Evolutionary conservation across 768 basidiomycete genomes (phyloP), one percentile per base, ranked within the genome.

Genomic region (Harrya chromipes): DNA sequence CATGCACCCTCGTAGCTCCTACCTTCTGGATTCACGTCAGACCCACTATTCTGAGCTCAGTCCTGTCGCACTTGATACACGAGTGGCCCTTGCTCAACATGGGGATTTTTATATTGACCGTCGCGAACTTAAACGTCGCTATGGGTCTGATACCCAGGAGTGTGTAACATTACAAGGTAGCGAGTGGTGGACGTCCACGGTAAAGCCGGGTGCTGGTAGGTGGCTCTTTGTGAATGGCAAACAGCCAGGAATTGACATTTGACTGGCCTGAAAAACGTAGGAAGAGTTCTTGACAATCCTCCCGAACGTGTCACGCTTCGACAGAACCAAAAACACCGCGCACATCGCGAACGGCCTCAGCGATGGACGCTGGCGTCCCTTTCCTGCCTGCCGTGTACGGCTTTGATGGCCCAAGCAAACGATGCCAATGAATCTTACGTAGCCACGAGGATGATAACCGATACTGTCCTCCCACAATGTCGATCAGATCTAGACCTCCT

Each of bases 171-270:
- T 39, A 44, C 13, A 44, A 43, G 47, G 37, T n/a, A 29, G 14
- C 21, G 47, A 45, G 20, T 37, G 27, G 21, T 23, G 33, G 23
- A 46, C 12, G 11, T 24, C 40, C 17, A 39, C 41, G 20, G 27
- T 19, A 19, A 42, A 26, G 29, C n/a, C 23, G 33, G 43, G 34
- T 17, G 27, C 40, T 20, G 45, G 65, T 66, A 24, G 12, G 44
- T 19, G 23, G 27, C 38, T 37, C 34, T 23, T 27, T 31, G 34
- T 38, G 4, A 42, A 24, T 46, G 29, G 46, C 6, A 21, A 20
- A 26, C 40, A 2, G 13, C n/a, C 40, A 13, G 10, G 27, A 17
- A 23, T 12, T 49, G 40, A 57, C 44, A 40, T 20, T 13, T 31
- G 19, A 35, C 14, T 7, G 33, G 33, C 34, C 20, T 12, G 36